Base-by-base conservation (phyloP, 2,329 filamentous ascomycete species). In the Emericellopsis cladophorae region DNA sequence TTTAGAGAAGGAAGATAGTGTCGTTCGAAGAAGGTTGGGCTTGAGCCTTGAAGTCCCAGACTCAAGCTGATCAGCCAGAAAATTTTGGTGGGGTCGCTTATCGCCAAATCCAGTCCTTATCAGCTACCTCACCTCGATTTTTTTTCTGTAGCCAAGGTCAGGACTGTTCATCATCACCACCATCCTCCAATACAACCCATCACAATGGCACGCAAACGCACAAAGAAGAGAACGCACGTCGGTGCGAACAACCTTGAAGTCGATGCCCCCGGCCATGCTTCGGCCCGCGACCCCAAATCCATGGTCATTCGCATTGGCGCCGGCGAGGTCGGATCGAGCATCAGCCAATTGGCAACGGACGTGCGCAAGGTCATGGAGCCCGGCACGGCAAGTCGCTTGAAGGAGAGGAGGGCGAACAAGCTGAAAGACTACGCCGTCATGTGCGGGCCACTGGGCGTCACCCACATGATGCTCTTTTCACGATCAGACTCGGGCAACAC, bases 291-390 rank as follows among this genome's bases (percentile, higher is more conserved):
- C 40, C 92, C 92, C 29, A 95, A 95, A 72, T 93, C 84, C 59
- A 95, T 98, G 90, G 90, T 98, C 44, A 95, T 98, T 61, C 85
- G 92, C 51, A 89, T 95, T 54, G 92, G 92, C 52, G 90, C 89
- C 51, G 84, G 88, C 53, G 86, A 95, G 57, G 87, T 98, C 40
- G 92, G 92, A 43, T 78, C 86, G 44, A 94, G 84, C 59, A 76
- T 98, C 52, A 90, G 82, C 58, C 89, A 96, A 64, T 70, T 98
- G 51, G 89, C 90, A 18, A 80, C 84, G 51, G 92, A 98, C 65
- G 84, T 96, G 44, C 80, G 92, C 52, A 73, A 74, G 42, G 90
- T 96, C 66, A 94, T 98, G 88, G 88, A 96, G 62, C 92, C 92
- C 1, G 85, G 88, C 41, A 98, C 92, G 4, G 92, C 92, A 4